Base-by-base conservation (phyloP, 1,284 basidiomycete genomes). In the Ustilago xerochloae region DNA sequence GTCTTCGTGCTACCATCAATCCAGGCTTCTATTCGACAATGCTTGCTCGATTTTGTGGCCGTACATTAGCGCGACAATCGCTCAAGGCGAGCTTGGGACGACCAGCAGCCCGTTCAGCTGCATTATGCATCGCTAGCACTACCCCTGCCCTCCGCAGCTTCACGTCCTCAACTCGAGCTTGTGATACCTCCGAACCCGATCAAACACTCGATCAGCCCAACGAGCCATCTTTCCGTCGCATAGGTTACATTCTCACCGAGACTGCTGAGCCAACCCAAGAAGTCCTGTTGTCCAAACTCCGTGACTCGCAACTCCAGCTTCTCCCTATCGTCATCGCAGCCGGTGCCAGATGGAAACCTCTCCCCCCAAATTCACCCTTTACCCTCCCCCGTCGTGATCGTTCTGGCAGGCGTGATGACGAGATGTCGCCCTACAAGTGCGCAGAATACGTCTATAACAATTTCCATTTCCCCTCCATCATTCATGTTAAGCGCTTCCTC, bases 371-470 rank as follows among this genome's bases (percentile, higher is more conserved):
- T 1, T 1, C 18, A 5, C 26, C n/a, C 1, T 39, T 63, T 22
- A 38, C 66, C 0, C 30, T 69, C 0, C 66, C 66, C 5, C 47
- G 35, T 22, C 47, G 51, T 2, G 39, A 50, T 7, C 20, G 22
- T 8, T 3, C 8, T 4, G 28, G 32, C 28, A 10, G 6, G 2
- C 10, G 16, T 1, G 39, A 43, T 9, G 36, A 29, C 2, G 22
- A 29, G 1, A 4, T 15, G 0, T 20, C 28, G 0, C 10, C 35
- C 5, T n/a, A 4, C 18, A 3, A 4, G 6, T 7, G 20, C 24
- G 59, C 49, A 9, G 47, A 63, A 5, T 69, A 60, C 36, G 18
- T 63, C 16, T 69, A 69, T 57, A 59, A 59, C 48, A 52, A 52
- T 18, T 69, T 63, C 61, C 33, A 28, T 28, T 41, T 68, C 10